Percentiles rank a stretch among this genome's conserved stretches.
Evolutionary conservation across 2,329 filamentous ascomycete genomes (phyloP).

Genomic region (Fusarium albidum): DNA sequence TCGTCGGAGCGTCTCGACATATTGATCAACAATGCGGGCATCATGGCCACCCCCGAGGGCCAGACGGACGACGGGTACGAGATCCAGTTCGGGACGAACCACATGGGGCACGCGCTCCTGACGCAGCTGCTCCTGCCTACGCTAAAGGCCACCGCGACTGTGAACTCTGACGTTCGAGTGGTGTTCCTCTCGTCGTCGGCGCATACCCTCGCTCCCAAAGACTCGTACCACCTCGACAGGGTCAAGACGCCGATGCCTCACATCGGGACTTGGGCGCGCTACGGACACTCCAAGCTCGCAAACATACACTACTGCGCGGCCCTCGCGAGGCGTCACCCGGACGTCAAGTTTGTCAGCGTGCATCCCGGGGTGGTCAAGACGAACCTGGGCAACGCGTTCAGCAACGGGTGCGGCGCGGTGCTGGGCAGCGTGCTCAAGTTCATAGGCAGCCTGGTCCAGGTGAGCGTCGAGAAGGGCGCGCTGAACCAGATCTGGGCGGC

Average conservation of each 20-base stretch:
- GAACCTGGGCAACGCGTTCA: not conserved
- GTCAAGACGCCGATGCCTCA: slow-evolving; percentile 30
- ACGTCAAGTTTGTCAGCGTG: not conserved
- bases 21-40: not conserved
- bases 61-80: slow-evolving; percentile 53
- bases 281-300: slow-evolving; percentile 3
- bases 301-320: not conserved
- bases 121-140: slow-evolving; percentile 47
- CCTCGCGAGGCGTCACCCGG: not conserved
- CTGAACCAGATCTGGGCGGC: slow-evolving; percentile 54
- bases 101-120: slow-evolving; percentile 58
- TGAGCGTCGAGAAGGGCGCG: slow-evolving; percentile 39
- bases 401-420: not conserved
- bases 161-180: slow-evolving; percentile 41
- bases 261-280: not conserved
- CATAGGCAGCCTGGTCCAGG: no score
- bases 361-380: slow-evolving; percentile 7
- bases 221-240: slow-evolving; percentile 41
- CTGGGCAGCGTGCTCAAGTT: no score
- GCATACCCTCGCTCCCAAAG: slow-evolving; percentile 28
- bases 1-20: slow-evolving; percentile 46
- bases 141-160: slow-evolving; percentile 38
- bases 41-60: slow-evolving; percentile 7
- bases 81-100: slow-evolving; percentile 58
- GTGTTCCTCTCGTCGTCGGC: slow-evolving; percentile 38